Percentiles rank a stretch among this genome's conserved stretches.
Evolutionary conservation across 2,329 filamentous ascomycete genomes (phyloP).

Genomic region (Paracorniculantispora psalliotae): DNA sequence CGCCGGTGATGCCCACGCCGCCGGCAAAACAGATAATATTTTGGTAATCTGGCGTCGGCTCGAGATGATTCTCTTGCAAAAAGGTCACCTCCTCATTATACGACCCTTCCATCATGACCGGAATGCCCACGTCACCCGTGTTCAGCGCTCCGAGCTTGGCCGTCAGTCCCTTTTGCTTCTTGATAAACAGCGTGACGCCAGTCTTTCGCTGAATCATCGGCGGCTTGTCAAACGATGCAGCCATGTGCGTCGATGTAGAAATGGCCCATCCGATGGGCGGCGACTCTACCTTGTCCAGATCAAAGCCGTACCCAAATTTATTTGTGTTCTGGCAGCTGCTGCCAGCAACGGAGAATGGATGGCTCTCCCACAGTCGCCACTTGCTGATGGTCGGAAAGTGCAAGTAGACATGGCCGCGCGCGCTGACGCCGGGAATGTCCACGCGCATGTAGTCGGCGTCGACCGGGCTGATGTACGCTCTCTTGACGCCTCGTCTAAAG

Average conservation of each 20-base stretch:
- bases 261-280: neutral
- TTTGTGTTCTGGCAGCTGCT: slow-evolving; percentile 2
- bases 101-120: slow-evolving; percentile 21
- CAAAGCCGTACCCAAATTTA: neutral
- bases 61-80: slow-evolving; percentile 14
- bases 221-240: neutral
- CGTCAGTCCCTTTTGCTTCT: slow-evolving; percentile 16
- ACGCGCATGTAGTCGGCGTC: slow-evolving; percentile 23
- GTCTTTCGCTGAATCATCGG: neutral
- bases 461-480: slow-evolving; percentile 20
- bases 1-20: slow-evolving; percentile 27
- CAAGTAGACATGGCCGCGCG: slow-evolving; percentile 24
- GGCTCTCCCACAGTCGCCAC: slow-evolving; percentile 27
- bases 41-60: slow-evolving; percentile 15
- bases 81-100: slow-evolving; percentile 17
- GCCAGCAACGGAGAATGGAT: slow-evolving; percentile 25
- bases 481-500: slow-evolving; percentile 17
- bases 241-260: neutral
- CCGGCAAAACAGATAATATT: slow-evolving; percentile 27
- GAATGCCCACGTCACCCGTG: slow-evolving; percentile 11
- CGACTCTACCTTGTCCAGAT: neutral
- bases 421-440: slow-evolving; percentile 21
- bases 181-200: slow-evolving; percentile 18
- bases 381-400: slow-evolving; percentile 22
- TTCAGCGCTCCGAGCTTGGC: slow-evolving; percentile 10